phyloP scores from a whole-genome alignment of 345 rosid genomes.

The Mercurialis annua region DNA sequence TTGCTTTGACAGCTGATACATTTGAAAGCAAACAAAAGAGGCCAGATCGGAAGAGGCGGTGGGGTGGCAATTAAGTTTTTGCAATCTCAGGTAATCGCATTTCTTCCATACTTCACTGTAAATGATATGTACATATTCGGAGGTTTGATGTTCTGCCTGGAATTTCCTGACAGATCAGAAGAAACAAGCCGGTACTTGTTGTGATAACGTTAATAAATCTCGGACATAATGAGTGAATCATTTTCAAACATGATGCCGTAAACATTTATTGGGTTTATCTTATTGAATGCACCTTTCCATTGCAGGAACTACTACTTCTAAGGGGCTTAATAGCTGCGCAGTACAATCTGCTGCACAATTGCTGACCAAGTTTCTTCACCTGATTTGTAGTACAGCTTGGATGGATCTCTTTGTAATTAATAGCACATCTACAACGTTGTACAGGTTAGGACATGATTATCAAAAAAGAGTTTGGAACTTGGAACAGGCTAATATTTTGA shows the following conservation, averaged over 20 bases:
- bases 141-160: background rate
- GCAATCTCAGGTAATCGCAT: background rate
- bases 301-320: too few species aligned
- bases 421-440: too few species aligned
- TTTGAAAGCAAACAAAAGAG: conserved; percentile 33
- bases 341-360: too few species aligned
- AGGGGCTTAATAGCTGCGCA: too few species aligned
- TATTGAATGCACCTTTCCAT: background rate
- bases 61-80: conserved; percentile 40
- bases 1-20: conserved; percentile 24
- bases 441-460: too few species aligned
- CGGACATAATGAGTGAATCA: background rate
- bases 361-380: too few species aligned
- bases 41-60: conserved; percentile 55
- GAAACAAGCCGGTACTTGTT: background rate
- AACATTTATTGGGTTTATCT: background rate
- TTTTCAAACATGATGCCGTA: background rate
- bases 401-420: too few species aligned
- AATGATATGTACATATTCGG: background rate
- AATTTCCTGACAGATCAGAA: background rate
- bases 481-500: too few species aligned
- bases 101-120: background rate
- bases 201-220: background rate
- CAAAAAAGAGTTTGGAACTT: too few species aligned
- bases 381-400: too few species aligned